Evolutionary conservation across 495 filamentous ascomycete genomes (phyloP).

Genomic region (Cladorrhinum samala): DNA sequence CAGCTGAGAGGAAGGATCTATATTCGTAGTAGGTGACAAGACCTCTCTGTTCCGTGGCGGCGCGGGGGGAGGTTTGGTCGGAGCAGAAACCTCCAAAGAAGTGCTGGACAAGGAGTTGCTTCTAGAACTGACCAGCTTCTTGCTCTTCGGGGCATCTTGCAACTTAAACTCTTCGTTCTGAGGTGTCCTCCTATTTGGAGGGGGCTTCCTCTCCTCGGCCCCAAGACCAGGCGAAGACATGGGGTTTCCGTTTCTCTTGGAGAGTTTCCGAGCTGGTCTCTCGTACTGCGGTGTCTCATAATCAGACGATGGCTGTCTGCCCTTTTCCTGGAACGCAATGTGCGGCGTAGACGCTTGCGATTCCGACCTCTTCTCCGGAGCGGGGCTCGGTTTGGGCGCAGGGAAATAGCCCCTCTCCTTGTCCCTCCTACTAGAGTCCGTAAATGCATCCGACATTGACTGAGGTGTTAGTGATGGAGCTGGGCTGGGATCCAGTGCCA

Average conservation of each 20-base stretch:
- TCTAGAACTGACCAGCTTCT: constrained; percentile 54
- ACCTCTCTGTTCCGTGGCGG: constrained; percentile 28
- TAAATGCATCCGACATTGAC: constrained; percentile 44
- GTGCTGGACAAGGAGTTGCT: constrained; percentile 55
- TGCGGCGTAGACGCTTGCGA: constrained; percentile 63
- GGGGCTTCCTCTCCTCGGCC: constrained; percentile 35
- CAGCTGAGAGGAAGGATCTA: constrained; percentile 27
- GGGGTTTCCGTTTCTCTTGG: constrained; percentile 35
- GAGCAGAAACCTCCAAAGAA: constrained; percentile 22
- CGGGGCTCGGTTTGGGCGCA: constrained; percentile 20
- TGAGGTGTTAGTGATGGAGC: constrained; percentile 56
- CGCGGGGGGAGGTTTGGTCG: constrained; percentile 19
- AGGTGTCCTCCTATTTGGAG: constrained; percentile 23
- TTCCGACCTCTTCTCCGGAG: constrained; percentile 31
- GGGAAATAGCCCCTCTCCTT: constrained; percentile 52
- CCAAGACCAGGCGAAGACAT: constrained; percentile 34
- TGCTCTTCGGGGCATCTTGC: constrained; percentile 67
- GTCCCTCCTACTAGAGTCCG: constrained; percentile 35
- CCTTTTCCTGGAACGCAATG: constrained; percentile 87
- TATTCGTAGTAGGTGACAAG: constrained; percentile 8
- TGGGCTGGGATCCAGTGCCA: constrained; percentile 80
- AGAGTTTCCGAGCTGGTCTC: constrained; percentile 37
- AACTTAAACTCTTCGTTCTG: constrained; percentile 59
- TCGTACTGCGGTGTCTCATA: constrained; percentile 39
- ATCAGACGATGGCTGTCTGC: constrained; percentile 54